Conservation (phyloP, 352 stramenopile genomes). For the Globisporangium uncinulatum region DNA sequence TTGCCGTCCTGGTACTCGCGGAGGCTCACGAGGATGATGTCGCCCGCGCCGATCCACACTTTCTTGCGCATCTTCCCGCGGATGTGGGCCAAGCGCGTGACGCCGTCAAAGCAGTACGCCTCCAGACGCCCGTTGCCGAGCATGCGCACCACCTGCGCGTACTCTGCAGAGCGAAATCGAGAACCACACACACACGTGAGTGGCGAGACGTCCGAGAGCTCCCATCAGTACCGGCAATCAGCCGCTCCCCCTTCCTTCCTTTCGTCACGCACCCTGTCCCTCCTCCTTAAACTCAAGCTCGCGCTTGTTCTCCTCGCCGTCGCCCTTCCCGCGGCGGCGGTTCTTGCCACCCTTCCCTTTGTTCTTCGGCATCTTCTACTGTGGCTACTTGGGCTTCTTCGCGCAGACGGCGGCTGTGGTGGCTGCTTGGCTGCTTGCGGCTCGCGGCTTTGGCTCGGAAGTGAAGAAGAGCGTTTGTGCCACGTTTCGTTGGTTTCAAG, state of each 20-base stretch:
- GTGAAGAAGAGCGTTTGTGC: too few species aligned
- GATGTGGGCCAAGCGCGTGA: conserved; percentile 97
- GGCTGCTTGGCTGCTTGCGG: neutral
- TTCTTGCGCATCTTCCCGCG: conserved; percentile 99
- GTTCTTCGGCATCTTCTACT: conserved; percentile 71
- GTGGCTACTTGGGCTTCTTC: neutral
- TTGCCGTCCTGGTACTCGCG: conserved; percentile 99
- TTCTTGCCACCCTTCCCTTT: conserved; percentile 99
- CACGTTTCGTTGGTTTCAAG: too few species aligned
- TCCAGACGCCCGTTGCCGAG: conserved; percentile 98
- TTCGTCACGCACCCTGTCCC: conserved; percentile 84
- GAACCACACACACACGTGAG: neutral
- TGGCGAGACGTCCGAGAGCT: too few species aligned
- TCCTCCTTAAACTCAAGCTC: conserved; percentile 99
- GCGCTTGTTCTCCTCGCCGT: conserved; percentile 98
- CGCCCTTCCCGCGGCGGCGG: conserved; percentile 96
- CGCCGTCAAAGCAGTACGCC: conserved; percentile 98
- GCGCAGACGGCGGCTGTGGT: too few species aligned
- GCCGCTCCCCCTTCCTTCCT: too few species aligned
- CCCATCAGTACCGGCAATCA: too few species aligned
- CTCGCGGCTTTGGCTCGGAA: too few species aligned
- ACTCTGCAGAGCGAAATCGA: conserved; percentile 65
- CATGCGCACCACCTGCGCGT: conserved; percentile 98
- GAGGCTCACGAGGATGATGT: conserved; percentile 99
- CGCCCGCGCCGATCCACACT: conserved; percentile 97